A percentile compares a stretch with the other conserved stretches of the same genome.
These are phyloP conservation scores for Sambucus nigra DNA, from an alignment of 129 eudicot species.

Conservation along the genomic window DNA sequence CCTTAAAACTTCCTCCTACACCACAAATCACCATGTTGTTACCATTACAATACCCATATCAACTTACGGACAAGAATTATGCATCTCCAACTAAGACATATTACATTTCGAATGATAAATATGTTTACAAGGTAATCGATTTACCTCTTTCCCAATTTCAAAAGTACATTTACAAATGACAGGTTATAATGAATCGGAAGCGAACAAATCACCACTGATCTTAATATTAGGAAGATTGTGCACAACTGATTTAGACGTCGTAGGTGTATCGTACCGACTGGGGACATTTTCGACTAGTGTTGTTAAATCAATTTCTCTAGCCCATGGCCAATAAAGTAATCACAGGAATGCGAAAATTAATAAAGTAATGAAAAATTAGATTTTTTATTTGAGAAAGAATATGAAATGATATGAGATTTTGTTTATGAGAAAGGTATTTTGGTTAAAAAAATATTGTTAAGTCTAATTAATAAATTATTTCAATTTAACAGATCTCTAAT, in stretches of 20 bases:
- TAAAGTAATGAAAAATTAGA: too few relatives aligned
- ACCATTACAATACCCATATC: too few relatives aligned
- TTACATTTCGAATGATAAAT: constrained; percentile 64
- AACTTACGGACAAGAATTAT: constrained; percentile 76
- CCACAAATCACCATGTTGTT: too few relatives aligned
- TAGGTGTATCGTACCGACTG: constrained; percentile 73
- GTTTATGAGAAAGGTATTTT: too few relatives aligned
- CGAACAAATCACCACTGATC: constrained; percentile 37
- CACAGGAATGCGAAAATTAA: constrained; percentile 63
- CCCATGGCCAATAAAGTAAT: constrained; percentile 72
- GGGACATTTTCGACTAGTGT: constrained; percentile 89
- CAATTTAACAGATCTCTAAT: too few relatives aligned
- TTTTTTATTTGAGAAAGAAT: too few relatives aligned
- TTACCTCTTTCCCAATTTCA: constrained; percentile 40
- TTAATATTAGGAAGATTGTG: constrained; percentile 45
- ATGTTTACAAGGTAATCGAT: constrained; percentile 76
- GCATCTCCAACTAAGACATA: constrained; percentile 74
- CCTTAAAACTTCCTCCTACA: too few relatives aligned
- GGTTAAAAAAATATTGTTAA: too few relatives aligned
- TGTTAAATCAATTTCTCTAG: constrained; percentile 82
- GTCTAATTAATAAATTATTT: too few relatives aligned
- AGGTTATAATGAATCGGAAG: constrained; percentile 48
- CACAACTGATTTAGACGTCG: constrained; percentile 60
- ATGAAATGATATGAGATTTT: too few relatives aligned
- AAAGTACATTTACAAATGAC: constrained; percentile 72